Conservation (phyloP, 805 yeast species). For the Scheffersomyces lignosus region DNA sequence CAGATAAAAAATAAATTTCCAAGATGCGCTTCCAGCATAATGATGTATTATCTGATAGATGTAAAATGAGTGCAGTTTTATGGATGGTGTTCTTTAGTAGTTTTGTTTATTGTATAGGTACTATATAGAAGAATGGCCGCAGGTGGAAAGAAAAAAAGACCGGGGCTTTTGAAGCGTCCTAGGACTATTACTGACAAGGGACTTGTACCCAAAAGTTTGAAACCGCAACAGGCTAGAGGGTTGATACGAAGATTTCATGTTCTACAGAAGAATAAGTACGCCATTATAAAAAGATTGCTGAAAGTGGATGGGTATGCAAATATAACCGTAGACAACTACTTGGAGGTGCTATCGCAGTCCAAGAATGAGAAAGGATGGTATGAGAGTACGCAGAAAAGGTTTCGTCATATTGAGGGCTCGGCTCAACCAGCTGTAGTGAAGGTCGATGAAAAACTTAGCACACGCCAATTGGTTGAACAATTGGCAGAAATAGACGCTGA, state of each 20-base stretch:
- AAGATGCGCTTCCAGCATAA: too few species aligned
- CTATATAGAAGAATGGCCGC: too few species aligned
- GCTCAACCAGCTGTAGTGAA: conserved; percentile 11
- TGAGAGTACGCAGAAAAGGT: conserved; percentile 1
- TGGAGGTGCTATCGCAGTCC: conserved; percentile 10
- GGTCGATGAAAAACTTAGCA: conserved; percentile 15
- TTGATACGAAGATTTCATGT: conserved; percentile 78
- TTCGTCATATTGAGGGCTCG: conserved; percentile 6
- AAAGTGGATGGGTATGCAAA: background rate
- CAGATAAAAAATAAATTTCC: conserved; percentile 9
- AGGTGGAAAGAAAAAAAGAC: conserved; percentile 9
- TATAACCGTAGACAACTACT: conserved; percentile 6
- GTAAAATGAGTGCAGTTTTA: too few species aligned
- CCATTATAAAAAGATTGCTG: conserved; percentile 30
- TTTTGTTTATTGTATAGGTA: too few species aligned
- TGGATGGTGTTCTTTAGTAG: too few species aligned
- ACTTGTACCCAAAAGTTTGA: conserved; percentile 47
- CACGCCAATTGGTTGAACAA: conserved; percentile 17
- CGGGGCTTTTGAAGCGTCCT: conserved; percentile 32
- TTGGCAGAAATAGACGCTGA: conserved; percentile 63
- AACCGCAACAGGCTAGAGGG: conserved; percentile 70
- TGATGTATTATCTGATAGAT: too few species aligned
- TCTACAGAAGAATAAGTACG: conserved; percentile 55
- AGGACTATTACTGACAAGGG: conserved; percentile 30
- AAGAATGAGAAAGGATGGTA: conserved; percentile 1